Conservation (phyloP, 2,329 filamentous ascomycete genomes). For the Domatiomyces globalis region DNA sequence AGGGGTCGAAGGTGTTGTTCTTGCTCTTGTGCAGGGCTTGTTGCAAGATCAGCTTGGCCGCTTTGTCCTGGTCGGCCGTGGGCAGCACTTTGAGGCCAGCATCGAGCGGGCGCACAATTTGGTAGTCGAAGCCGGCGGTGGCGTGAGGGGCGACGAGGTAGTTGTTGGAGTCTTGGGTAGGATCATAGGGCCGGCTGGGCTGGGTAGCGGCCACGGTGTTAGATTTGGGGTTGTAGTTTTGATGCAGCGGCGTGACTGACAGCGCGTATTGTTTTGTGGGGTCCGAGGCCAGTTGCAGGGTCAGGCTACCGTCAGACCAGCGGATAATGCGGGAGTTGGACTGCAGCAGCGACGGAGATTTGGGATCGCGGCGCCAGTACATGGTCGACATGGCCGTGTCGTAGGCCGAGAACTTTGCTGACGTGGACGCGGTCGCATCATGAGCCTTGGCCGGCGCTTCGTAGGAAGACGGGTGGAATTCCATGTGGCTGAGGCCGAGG, state of each 20-base stretch:
- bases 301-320: slow-evolving; percentile 55
- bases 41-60: slow-evolving; percentile 32
- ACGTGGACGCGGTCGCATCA: slow-evolving; percentile 30
- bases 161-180: slow-evolving; percentile 46
- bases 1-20: slow-evolving; percentile 39
- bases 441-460: slow-evolving; percentile 42
- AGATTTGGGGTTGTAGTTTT: slow-evolving; percentile 37
- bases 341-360: slow-evolving; percentile 41
- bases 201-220: slow-evolving; percentile 2
- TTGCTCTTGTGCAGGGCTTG: slow-evolving; percentile 49
- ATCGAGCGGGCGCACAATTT: slow-evolving; percentile 49
- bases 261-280: slow-evolving; percentile 48
- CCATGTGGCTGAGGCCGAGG: slow-evolving; percentile 46
- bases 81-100: slow-evolving; percentile 44
- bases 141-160: slow-evolving; percentile 46
- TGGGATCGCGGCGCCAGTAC: slow-evolving; percentile 52
- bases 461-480: slow-evolving; percentile 48
- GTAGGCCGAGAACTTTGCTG: slow-evolving; percentile 42
- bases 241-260: slow-evolving; percentile 38
- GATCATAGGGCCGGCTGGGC: slow-evolving; percentile 32
- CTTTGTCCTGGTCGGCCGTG: slow-evolving; percentile 27
- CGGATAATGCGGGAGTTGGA: slow-evolving; percentile 52
- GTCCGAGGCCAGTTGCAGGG: slow-evolving; percentile 49
- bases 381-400: slow-evolving; percentile 50
- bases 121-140: slow-evolving; percentile 43